Evolutionary conservation across 257 asterid species (phyloP), one percentile per base, ranked within the genome.

Genomic region (Solanum pinnatisectum): DNA sequence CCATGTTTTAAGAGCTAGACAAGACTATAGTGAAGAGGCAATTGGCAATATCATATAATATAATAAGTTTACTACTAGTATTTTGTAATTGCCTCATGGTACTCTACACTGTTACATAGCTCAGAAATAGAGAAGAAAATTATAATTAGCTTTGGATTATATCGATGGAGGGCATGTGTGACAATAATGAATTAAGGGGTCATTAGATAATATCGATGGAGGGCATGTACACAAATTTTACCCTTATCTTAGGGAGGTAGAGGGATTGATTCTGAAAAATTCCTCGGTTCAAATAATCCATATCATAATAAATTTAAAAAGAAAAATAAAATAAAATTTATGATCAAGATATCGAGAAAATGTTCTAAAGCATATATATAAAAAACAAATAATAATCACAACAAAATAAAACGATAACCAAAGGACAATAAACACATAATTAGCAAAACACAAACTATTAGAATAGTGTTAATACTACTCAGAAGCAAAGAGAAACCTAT

Each of bases 211-310:
- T 46, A 44, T 44, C 52, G 52, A 44, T 44, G 52, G 52, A 12
- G 52, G 52, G 52, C 5, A 44, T 60, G 10, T 68, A 68, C 18
- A 7, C 3, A 68, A 0, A 13, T 12, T 25, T 68, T 13, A 68
- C 0, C 1, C 5, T 32, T 27, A 6, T 6, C 0, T 27, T 0
- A 1, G 13, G 22, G 4, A 68, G 11, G 2, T 8, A 27, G 36
- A 27, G 25, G 25, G 5, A 20, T 8, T 59, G 4, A 14, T 68
- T 68, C 0, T 5, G 0, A 30, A 14, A 20, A 68, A 14, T 2
- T 13, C 2, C 0, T 68, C 12, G 1, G 0, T 8, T 6, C 1
- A 30, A 68, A 1, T n/a, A 65, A 1, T 23, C 0, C 32, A 65
- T 10, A 65, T 25, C 18, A 65, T 2, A 65, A 12, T 35, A 65